Conservation (phyloP, 495 filamentous ascomycete species). For the Annulohypoxylon bovei region DNA sequence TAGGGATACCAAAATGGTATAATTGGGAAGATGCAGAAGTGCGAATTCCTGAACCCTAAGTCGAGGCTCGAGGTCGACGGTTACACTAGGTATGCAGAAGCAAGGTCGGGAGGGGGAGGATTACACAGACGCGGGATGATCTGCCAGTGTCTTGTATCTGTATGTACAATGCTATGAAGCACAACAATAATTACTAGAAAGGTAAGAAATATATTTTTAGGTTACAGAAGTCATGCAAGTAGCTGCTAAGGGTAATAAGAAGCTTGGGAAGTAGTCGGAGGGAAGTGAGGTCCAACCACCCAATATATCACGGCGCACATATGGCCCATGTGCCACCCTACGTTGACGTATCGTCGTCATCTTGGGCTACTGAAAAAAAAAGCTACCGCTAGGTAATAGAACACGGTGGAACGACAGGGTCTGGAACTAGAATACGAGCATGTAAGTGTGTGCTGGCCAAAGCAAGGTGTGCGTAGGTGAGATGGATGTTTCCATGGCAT, state of each 20-base stretch:
- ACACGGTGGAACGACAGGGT: slow-evolving; percentile 32
- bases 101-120: slow-evolving; percentile 17
- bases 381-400: slow-evolving; percentile 8
- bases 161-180: slow-evolving; percentile 25
- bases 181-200: slow-evolving; percentile 23
- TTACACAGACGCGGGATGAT: slow-evolving; percentile 22
- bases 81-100: slow-evolving; percentile 11
- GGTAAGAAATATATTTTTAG: slow-evolving; percentile 18
- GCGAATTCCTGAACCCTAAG: slow-evolving; percentile 6
- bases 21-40: not conserved
- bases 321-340: slow-evolving; percentile 23
- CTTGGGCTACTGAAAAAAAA: slow-evolving; percentile 14
- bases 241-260: slow-evolving; percentile 23
- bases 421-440: slow-evolving; percentile 15
- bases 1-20: slow-evolving; percentile 16
- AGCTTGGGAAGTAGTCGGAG: slow-evolving; percentile 10
- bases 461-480: slow-evolving; percentile 31
- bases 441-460: slow-evolving; percentile 33
- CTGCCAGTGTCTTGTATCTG: slow-evolving; percentile 7
- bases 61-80: slow-evolving; percentile 8
- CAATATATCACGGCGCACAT: slow-evolving; percentile 35
- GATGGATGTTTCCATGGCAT: slow-evolving; percentile 14
- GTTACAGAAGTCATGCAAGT: slow-evolving; percentile 37
- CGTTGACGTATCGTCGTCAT: slow-evolving; percentile 35
- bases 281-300: slow-evolving; percentile 39